Percentiles rank a stretch among this genome's conserved stretches.
Evolutionary conservation across 371 early-diverging fungal genomes (phyloP).

Genomic region (Phascolomyces articulosus): DNA sequence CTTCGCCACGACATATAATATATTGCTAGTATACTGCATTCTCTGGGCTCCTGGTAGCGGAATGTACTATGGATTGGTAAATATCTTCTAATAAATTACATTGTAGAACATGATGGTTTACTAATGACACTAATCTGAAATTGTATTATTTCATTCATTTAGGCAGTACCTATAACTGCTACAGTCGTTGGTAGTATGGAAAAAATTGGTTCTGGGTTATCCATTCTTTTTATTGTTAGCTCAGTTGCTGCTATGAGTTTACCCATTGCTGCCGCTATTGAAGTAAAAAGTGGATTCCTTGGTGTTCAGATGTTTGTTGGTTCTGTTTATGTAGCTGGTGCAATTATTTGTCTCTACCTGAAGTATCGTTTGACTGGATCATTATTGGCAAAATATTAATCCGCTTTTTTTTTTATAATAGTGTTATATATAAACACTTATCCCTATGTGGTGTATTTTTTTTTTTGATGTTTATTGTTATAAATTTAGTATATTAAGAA

Average conservation of each 20-base stretch:
- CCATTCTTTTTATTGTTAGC: slow-evolving; percentile 55
- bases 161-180: slow-evolving; percentile 56
- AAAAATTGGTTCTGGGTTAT: slow-evolving; percentile 54
- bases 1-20: slow-evolving; percentile 50
- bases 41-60: slow-evolving; percentile 51
- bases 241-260: slow-evolving; percentile 35
- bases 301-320: slow-evolving; percentile 50
- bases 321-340: slow-evolving; percentile 34
- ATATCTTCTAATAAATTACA: neutral
- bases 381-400: neutral
- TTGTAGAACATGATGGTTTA: neutral
- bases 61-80: slow-evolving; percentile 33
- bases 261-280: slow-evolving; percentile 40
- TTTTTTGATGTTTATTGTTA: too few species aligned
- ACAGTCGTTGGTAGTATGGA: slow-evolving; percentile 53
- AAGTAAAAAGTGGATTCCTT: slow-evolving; percentile 27
- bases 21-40: slow-evolving; percentile 52
- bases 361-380: slow-evolving; percentile 19
- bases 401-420: too few species aligned
- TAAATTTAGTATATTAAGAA: too few species aligned
- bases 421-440: too few species aligned
- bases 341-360: slow-evolving; percentile 14
- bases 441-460: too few species aligned
- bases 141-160: neutral
- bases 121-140: neutral